Evolutionary conservation across 2,329 filamentous ascomycete species (phyloP), one percentile per base, ranked within the genome.

Genomic region (Fusarium sacchari): DNA sequence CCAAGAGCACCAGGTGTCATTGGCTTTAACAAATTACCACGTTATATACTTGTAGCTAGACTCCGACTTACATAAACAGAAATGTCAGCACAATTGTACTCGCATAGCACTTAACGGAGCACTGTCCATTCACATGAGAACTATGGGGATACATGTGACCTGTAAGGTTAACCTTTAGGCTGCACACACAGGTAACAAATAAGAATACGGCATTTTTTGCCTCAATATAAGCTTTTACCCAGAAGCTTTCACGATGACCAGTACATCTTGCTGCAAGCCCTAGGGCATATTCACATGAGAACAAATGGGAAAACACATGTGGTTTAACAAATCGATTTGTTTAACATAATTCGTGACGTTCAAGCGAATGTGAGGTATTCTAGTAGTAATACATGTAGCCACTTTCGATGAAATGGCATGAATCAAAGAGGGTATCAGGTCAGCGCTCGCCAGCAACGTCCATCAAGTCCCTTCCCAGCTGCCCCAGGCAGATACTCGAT

Each of bases 391-490:
- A 70, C 60, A 70, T 15, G 17, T 36, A 10, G 7, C 49, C n/a
- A 36, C 18, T 26, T 55, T 46, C 20, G 36, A 26, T n/a, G 39
- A 20, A 59, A 53, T 36, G 39, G 44, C 20, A 26, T 22, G 49
- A 64, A 57, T 64, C 26, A 71, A 64, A 70, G 71, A 73, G 42
- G 30, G 71, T 56, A 56, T 64, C 24, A 42, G 67, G 67, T 60
- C 55, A 73, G 49, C 42, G 22, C 44, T 50, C 20, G 43, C 28
- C 13, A 34, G 2, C 49, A 50, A 46, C 9, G 14, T 40, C 15
- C n/a, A 26, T 40, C 26, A 5, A 7, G 4, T 40, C 39, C 44
- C 20, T 15, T n/a, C 20, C 6, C 18, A 40, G 26, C 39, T 68
- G 22, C 58, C 49, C 32, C 42, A 39, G 40, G 34, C 40, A 60